phyloP scores from a whole-genome alignment of 148 eudicot genomes.

The Diospyros kaki region DNA sequence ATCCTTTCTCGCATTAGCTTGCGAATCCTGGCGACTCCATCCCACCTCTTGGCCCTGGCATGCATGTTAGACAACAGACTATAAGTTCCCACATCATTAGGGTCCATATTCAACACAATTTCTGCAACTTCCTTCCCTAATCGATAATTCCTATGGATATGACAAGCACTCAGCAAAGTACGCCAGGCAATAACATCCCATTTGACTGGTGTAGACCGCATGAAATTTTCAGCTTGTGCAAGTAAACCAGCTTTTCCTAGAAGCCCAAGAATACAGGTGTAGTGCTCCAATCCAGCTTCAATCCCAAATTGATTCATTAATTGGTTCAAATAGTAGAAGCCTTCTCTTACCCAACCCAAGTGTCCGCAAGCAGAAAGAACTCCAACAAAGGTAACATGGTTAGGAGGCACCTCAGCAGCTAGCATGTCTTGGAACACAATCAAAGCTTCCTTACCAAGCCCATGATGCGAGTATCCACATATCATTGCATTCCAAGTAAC shows the following conservation, averaged over 20 bases:
- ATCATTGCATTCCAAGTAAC: conserved; percentile 49
- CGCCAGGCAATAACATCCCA: conserved; percentile 54
- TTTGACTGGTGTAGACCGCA: conserved; percentile 27
- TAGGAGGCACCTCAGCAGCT: conserved; percentile 27
- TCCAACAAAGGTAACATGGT: conserved; percentile 42
- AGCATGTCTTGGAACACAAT: conserved; percentile 35
- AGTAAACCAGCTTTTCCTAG: conserved; percentile 38
- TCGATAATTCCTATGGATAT: conserved; percentile 34
- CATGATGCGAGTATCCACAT: conserved; percentile 40
- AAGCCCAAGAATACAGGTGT: conserved; percentile 47
- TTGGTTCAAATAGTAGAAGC: conserved; percentile 34
- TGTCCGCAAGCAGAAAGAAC: conserved; percentile 48
- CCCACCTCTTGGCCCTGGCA: conserved; percentile 51
- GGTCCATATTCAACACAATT: conserved; percentile 33
- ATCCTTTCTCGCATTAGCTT: conserved; percentile 32
- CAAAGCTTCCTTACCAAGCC: conserved; percentile 44
- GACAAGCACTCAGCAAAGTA: conserved; percentile 45
- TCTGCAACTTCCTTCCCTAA: conserved; percentile 39
- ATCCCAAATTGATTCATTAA: conserved; percentile 31
- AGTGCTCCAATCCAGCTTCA: conserved; percentile 49
- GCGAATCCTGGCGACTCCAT: conserved; percentile 30
- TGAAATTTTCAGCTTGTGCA: conserved; percentile 40
- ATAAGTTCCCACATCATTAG: conserved; percentile 44
- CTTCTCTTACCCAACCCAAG: conserved; percentile 40
- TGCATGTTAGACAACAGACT: conserved; percentile 47